Percentiles rank a stretch among this genome's conserved stretches.
Evolutionary conservation across 1,284 basidiomycete species (phyloP).

Genomic region (Heterobasidion annosum): DNA sequence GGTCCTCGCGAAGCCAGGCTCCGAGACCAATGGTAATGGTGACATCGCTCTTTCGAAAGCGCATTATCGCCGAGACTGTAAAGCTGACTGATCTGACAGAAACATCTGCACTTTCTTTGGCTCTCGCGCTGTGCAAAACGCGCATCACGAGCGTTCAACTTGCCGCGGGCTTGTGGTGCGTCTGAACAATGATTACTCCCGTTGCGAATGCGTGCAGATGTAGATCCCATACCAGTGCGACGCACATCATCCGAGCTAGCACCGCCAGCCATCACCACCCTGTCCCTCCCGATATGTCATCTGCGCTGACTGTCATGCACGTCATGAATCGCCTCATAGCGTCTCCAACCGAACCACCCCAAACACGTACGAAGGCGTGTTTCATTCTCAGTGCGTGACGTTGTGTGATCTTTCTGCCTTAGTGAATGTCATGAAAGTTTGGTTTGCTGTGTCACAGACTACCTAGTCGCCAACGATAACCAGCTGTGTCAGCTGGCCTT

Average conservation of each 20-base stretch:
- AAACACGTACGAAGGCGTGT: conserved; percentile 51
- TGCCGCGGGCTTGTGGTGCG: conserved; percentile 60
- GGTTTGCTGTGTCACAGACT: conserved; percentile 31
- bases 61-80: background rate
- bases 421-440: background rate
- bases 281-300: conserved; percentile 27
- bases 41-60: conserved; percentile 1
- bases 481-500: conserved; percentile 55
- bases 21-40: conserved; percentile 29
- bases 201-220: background rate
- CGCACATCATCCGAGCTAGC: conserved; percentile 46
- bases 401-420: background rate
- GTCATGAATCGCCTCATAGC: conserved; percentile 51
- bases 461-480: conserved; percentile 64
- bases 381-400: conserved; percentile 53
- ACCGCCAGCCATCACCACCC: conserved; percentile 8
- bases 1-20: conserved; percentile 29
- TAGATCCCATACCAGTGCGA: conserved; percentile 29
- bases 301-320: conserved; percentile 48
- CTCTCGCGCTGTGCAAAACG: conserved; percentile 44
- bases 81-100: background rate
- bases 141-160: conserved; percentile 51
- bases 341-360: conserved; percentile 28
- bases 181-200: background rate
- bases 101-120: conserved; percentile 23